Evolutionary conservation across 2,329 filamentous ascomycete species (phyloP), one percentile per base, ranked within the genome.

Genomic region (Periconia sp.): DNA sequence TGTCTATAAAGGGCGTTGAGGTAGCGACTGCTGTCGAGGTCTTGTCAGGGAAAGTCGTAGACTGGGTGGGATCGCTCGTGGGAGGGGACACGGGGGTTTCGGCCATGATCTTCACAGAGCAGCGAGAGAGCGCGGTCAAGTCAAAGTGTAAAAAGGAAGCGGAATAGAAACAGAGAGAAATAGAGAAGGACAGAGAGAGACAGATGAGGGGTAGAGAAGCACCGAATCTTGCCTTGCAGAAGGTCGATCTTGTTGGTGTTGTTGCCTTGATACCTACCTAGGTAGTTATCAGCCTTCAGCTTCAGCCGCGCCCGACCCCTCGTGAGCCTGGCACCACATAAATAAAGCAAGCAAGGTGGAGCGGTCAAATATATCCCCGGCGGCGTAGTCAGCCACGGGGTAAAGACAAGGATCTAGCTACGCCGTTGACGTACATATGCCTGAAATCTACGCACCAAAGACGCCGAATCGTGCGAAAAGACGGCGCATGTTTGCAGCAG

Each of bases 1-100:
- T 70, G 6, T 73, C 70, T 56, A 79, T 72, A 40, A 71, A 65
- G 0, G 71, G 66, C 7, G 66, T 67, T 19, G 62, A 57, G 8
- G 70, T 56, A 17, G 61, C 41, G 11, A 61, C 63, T 7, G 64
- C 54, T 1, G 59, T 48, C 3, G 58, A 60, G 0, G 69, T 68
- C n/a, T 66, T 65, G 53, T 71, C 64, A 3, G 64, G 56, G 41
- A 71, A 71, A 2, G 61, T 56, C n/a, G 27, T 19, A 8, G 47
- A 56, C 10, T 42, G 20, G 70, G 65, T 17, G 66, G 40, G 47
- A 27, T 44, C n/a, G n/a, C n/a, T n/a, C n/a, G 55, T 45, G 1
- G 54, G 40, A 49, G 55, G 57, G 30, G 62, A 58, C 17, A 59
- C 51, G 51, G 60, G 52, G 13, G 59, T 10, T 35, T 30, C 23